A percentile compares a stretch with the other conserved stretches of the same genome.
Conservation (phyloP, 2,329 filamentous ascomycete genomes). For the Grosmannia penicillata region DNA sequence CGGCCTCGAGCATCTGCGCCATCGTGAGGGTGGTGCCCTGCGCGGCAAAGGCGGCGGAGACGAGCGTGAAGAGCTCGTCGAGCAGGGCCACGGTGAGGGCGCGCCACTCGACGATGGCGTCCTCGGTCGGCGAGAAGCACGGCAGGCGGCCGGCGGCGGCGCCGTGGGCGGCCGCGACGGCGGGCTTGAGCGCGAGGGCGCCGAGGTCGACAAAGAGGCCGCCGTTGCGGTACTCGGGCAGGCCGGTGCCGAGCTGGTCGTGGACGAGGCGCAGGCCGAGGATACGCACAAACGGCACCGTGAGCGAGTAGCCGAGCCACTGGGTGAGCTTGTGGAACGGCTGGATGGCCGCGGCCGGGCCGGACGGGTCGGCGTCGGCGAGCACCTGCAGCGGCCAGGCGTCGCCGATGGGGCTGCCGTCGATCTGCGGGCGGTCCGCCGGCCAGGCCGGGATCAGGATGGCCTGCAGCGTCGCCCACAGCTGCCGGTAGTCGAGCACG, state of each 20-base stretch:
- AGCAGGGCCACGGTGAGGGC: constrained; percentile 40
- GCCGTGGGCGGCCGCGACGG: constrained; percentile 55
- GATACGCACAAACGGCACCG: constrained; percentile 24
- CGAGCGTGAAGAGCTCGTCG: constrained; percentile 29
- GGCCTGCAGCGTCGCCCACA: constrained; percentile 28
- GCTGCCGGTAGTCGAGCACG: constrained; percentile 18
- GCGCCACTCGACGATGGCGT: constrained; percentile 45
- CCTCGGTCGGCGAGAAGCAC: constrained; percentile 35
- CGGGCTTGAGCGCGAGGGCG: constrained; percentile 55
- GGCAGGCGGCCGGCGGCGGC: constrained; percentile 28
- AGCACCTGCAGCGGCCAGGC: constrained; percentile 35
- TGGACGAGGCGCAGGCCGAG: constrained; percentile 71
- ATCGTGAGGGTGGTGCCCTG: constrained; percentile 24
- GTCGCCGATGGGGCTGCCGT: constrained; percentile 29
- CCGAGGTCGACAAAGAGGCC: constrained; percentile 78
- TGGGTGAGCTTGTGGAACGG: constrained; percentile 85
- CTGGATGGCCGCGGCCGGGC: constrained; percentile 36
- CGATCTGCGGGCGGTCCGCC: constrained; percentile 32
- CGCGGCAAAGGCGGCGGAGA: constrained; percentile 21
- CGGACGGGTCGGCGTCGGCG: constrained; percentile 31
- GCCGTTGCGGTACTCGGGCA: constrained; percentile 87
- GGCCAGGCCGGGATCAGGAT: constrained; percentile 35
- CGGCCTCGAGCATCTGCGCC: constrained; percentile 37
- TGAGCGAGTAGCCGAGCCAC: constrained; percentile 85
- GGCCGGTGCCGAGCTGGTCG: constrained; percentile 66